phyloP scores from a whole-genome alignment of 2,329 filamentous ascomycete genomes.

The Didymella lethalis region DNA sequence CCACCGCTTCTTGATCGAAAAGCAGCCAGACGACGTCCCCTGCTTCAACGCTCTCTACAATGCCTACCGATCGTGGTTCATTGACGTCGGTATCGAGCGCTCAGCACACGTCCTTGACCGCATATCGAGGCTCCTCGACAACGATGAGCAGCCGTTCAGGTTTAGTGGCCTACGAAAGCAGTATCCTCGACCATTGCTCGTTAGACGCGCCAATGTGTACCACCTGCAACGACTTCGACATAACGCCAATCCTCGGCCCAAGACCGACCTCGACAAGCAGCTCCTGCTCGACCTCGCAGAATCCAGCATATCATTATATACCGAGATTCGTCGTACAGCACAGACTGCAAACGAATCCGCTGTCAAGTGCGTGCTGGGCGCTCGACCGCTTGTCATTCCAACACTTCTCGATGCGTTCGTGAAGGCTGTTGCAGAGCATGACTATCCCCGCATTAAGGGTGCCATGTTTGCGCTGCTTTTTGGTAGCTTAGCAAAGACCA shows the following conservation, averaged over 20 bases:
- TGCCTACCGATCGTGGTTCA: conserved; percentile 94
- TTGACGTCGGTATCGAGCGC: conserved; percentile 94
- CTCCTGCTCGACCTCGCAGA: conserved; percentile 87
- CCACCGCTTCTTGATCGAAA: conserved; percentile 80
- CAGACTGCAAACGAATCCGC: conserved; percentile 93
- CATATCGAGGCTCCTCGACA: conserved; percentile 81
- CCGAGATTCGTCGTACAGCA: conserved; percentile 92
- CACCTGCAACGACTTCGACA: conserved; percentile 93
- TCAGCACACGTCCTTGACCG: conserved; percentile 93
- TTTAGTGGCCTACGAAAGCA: conserved; percentile 90
- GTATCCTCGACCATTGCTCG: conserved; percentile 89
- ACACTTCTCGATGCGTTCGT: conserved; percentile 82
- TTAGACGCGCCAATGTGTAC: conserved; percentile 92
- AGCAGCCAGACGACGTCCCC: conserved; percentile 93
- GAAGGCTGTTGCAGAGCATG: conserved; percentile 77
- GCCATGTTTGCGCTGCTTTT: conserved; percentile 90
- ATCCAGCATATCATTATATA: conserved; percentile 89
- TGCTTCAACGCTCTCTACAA: conserved; percentile 94
- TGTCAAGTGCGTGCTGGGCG: conserved; percentile 87
- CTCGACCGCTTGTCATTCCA: conserved; percentile 87
- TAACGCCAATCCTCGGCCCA: conserved; percentile 86
- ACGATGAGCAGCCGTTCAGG: conserved; percentile 91
- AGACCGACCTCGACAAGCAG: conserved; percentile 87
- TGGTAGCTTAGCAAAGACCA: conserved; percentile 85
- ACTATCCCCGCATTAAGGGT: conserved; percentile 93